phyloP scores from a whole-genome alignment of 1,139 yeast species.

The Zhuliangozyma parablackwelliae region DNA sequence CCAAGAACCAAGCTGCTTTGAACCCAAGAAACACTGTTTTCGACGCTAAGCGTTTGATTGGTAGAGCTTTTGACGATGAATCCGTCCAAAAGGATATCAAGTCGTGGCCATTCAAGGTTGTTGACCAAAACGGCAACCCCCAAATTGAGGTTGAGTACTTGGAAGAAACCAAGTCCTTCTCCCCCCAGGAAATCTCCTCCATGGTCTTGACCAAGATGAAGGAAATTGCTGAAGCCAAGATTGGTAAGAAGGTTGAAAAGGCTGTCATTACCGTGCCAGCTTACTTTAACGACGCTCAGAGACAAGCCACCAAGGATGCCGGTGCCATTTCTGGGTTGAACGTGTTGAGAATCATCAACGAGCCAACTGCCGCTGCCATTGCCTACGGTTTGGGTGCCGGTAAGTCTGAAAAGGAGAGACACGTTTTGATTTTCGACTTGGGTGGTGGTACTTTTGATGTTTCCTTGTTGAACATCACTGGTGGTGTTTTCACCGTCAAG shows the following conservation, averaged over 20 bases:
- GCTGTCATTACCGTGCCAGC: constrained; percentile 97
- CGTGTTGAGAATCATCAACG: constrained; percentile 95
- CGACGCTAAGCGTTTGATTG: constrained; percentile 97
- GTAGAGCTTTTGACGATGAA: constrained; percentile 88
- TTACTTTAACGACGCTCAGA: constrained; percentile 95
- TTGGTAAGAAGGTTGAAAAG: constrained; percentile 89
- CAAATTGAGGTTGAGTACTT: constrained; percentile 89
- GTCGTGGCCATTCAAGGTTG: constrained; percentile 96
- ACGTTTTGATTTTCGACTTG: constrained; percentile 88
- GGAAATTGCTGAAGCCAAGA: constrained; percentile 95
- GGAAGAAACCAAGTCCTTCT: constrained; percentile 89
- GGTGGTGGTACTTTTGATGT: constrained; percentile 99
- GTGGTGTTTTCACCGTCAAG: constrained; percentile 99
- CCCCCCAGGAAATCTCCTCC: constrained; percentile 96
- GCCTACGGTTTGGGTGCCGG: constrained; percentile 98
- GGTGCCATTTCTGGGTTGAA: constrained; percentile 97
- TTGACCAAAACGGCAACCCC: constrained; percentile 84
- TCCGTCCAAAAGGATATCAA: constrained; percentile 93
- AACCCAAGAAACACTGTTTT: constrained; percentile 96
- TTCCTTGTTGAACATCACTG: constrained; percentile 92
- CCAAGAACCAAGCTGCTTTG: constrained; percentile 97
- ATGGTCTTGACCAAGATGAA: constrained; percentile 97
- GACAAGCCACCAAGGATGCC: constrained; percentile 98
- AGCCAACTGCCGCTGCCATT: constrained; percentile 98
- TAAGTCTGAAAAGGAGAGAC: constrained; percentile 82